phyloP scores from a whole-genome alignment of 257 asterid genomes.

The Plantago elongata region DNA sequence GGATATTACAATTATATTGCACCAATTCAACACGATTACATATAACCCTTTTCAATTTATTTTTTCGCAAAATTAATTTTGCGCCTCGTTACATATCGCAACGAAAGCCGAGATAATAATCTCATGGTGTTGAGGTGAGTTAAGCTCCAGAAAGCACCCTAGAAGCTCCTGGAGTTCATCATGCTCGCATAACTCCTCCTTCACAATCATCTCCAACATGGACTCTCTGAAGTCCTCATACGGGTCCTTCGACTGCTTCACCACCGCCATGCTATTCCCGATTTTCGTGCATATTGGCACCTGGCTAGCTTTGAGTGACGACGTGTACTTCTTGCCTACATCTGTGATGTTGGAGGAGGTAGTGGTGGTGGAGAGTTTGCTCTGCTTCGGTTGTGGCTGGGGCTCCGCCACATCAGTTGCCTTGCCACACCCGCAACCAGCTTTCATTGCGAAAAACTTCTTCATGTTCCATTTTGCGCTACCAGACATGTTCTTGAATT shows the following conservation, averaged over 20 bases:
- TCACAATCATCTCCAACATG: conserved; percentile 71
- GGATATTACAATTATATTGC: no score
- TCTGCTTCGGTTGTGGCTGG: conserved; percentile 26
- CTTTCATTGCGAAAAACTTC: conserved; percentile 26
- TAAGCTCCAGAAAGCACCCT: conserved; percentile 49
- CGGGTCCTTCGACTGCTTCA: conserved; percentile 67
- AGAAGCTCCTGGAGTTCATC: conserved; percentile 64
- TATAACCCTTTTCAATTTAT: no score
- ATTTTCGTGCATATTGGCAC: conserved; percentile 33
- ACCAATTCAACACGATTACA: no score
- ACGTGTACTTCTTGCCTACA: no score
- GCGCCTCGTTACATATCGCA: conserved; percentile 51
- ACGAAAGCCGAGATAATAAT: conserved; percentile 52
- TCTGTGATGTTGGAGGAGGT: conserved; percentile 34
- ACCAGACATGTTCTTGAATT: conserved; percentile 25
- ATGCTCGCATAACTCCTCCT: conserved; percentile 41
- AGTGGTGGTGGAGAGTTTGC: conserved; percentile 14
- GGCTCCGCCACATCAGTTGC: conserved; percentile 40
- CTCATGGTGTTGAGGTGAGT: conserved; percentile 51
- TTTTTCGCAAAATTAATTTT: no score
- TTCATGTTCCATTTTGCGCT: conserved; percentile 35
- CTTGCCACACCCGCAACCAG: conserved; percentile 50
- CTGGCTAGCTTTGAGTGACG: conserved; percentile 7
- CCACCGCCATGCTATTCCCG: conserved; percentile 50
- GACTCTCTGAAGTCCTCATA: conserved; percentile 70